Evolutionary conservation across 768 basidiomycete genomes (phyloP), one percentile per base, ranked within the genome.

Genomic region (Baorangia bicolor): DNA sequence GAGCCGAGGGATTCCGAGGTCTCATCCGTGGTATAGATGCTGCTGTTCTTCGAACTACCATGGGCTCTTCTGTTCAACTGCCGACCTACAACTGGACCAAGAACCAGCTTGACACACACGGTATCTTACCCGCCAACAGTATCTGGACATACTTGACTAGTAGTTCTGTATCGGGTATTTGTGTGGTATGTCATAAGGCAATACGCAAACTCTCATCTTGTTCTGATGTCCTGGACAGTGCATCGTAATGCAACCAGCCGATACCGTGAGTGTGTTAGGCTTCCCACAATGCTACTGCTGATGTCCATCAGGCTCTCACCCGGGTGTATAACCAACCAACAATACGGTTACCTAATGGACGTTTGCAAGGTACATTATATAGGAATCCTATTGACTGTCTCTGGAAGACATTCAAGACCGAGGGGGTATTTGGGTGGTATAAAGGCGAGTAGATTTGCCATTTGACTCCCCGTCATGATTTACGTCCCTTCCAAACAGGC

Each of bases 261-360:
- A 94, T 69, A 94, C 92, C 25, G 93, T 86, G 58, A 67, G 78
- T 72, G 69, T n/a, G 44, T 72, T 61, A 18, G 12, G 13, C 48
- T 18, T 35, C n/a, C 9, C 13, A 25, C 2, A 13, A 2, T 16
- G 46, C 28, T 33, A 31, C 20, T 41, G 13, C 25, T 60, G 33
- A 63, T 42, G 21, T 57, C 23, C 33, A 51, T 18, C 64, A 92
- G 84, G 88, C 91, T 47, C 73, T 98, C 46, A 98, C 97, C 8
- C 81, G 97, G 54, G 86, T 98, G 82, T 99, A 98, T 72, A 98
- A 98, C 67, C 97, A 96, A 77, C 90, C 92, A 11, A 94, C 92
- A 0, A 78, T 78, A 61, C 75, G 75, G 42, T 78, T 85, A 35
- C 85, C 88, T 3, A 79, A 88, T 62, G 94, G 94, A 33, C 85